Conservation (phyloP, 1,284 basidiomycete species). For the Rhizopogon parksii region DNA sequence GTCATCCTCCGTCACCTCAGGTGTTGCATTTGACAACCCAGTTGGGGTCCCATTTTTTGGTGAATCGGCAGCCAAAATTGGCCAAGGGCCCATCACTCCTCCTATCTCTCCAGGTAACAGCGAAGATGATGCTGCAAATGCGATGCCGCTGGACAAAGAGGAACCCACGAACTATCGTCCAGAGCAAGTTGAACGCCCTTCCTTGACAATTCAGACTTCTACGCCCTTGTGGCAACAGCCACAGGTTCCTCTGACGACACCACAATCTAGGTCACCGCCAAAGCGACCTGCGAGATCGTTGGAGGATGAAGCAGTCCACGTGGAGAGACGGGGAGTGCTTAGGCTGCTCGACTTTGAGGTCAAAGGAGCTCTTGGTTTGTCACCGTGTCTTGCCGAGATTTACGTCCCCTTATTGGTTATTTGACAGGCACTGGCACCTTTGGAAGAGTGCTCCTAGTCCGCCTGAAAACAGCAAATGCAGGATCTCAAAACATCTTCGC, state of each 20-base stretch:
- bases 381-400: slow-evolving; percentile 5
- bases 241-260: slow-evolving; percentile 4
- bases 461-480: slow-evolving; percentile 46
- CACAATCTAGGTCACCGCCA: slow-evolving; percentile 21
- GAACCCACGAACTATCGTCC: slow-evolving; percentile 22
- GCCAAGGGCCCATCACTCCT: slow-evolving; percentile 49
- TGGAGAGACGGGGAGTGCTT: slow-evolving; percentile 47
- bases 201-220: slow-evolving; percentile 9
- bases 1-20: slow-evolving; percentile 9
- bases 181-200: slow-evolving; percentile 7
- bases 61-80: slow-evolving; percentile 17
- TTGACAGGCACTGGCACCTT: slow-evolving; percentile 85
- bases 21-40: slow-evolving; percentile 3
- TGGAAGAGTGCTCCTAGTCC: slow-evolving; percentile 83
- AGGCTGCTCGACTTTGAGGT: slow-evolving; percentile 75
- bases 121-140: slow-evolving; percentile 27
- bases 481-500: slow-evolving; percentile 70
- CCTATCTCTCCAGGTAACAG: slow-evolving; percentile 49
- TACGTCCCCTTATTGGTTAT: slow-evolving; percentile 6
- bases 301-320: slow-evolving; percentile 62
- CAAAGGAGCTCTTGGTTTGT: slow-evolving; percentile 64
- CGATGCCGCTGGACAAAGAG: slow-evolving; percentile 28
- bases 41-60: slow-evolving; percentile 10
- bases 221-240: slow-evolving; percentile 11
- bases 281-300: slow-evolving; percentile 49